A percentile compares a stretch with the other conserved stretches of the same genome.
phyloP scores from a whole-genome alignment of 768 basidiomycete species.

The Lactarius sp. region DNA sequence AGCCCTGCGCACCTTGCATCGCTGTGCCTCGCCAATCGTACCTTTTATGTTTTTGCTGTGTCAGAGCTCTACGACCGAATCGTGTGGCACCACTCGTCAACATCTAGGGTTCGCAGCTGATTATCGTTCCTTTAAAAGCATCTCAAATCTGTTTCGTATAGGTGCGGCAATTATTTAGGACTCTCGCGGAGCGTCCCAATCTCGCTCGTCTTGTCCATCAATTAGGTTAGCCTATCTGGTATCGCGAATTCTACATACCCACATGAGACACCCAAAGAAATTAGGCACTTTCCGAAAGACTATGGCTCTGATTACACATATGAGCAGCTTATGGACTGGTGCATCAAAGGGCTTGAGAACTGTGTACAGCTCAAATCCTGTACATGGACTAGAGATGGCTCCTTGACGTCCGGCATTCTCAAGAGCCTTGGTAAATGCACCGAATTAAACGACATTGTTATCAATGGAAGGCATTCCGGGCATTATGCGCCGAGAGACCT shows the following conservation, averaged over 20 bases:
- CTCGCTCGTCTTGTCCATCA: conserved; percentile 54
- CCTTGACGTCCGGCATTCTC: conserved; percentile 57
- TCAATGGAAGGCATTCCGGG: conserved; percentile 58
- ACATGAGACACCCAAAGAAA: conserved; percentile 40
- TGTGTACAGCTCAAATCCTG: conserved; percentile 58
- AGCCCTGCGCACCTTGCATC: conserved; percentile 49
- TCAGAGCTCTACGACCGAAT: conserved; percentile 53
- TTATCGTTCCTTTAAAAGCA: background rate
- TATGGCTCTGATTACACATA: conserved; percentile 32
- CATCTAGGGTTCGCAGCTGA: conserved; percentile 43
- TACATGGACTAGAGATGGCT: conserved; percentile 78
- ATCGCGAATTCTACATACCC: background rate
- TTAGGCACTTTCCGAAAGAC: conserved; percentile 68
- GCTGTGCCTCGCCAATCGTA: conserved; percentile 53
- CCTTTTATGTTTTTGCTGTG: conserved; percentile 48
- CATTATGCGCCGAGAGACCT: conserved; percentile 54
- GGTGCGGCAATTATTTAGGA: conserved; percentile 59
- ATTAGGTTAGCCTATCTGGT: conserved; percentile 45
- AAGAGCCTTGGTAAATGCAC: conserved; percentile 42
- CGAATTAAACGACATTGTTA: conserved; percentile 53
- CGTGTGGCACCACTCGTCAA: conserved; percentile 66
- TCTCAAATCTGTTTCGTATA: conserved; percentile 28
- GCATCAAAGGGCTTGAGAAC: conserved; percentile 51
- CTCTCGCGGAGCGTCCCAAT: conserved; percentile 48
- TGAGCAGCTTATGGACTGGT: conserved; percentile 35